phyloP scores from a whole-genome alignment of 169 alveolate species.

The Plasmodium knowlesi region DNA sequence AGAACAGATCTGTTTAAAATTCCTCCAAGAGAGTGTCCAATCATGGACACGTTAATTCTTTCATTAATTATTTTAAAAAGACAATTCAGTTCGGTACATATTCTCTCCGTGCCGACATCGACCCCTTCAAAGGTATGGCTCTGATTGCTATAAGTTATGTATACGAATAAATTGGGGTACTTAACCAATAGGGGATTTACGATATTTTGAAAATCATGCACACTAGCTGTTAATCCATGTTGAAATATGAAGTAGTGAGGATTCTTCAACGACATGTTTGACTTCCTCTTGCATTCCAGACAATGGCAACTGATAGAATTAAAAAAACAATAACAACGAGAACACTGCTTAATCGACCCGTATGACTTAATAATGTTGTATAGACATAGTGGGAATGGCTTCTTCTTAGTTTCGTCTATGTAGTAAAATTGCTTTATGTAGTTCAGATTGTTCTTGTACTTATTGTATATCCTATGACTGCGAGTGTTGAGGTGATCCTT shows the following conservation, averaged over 20 bases:
- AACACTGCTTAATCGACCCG: constrained; percentile 75
- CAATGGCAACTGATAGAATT: constrained; percentile 79
- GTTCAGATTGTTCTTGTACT: constrained; percentile 51
- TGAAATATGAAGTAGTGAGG: constrained; percentile 81
- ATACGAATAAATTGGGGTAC: constrained; percentile 79
- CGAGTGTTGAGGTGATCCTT: not conserved
- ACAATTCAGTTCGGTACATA: constrained; percentile 75
- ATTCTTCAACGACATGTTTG: constrained; percentile 53
- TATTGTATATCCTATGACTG: constrained; percentile 26
- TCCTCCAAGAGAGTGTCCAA: constrained; percentile 87
- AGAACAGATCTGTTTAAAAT: constrained; percentile 77
- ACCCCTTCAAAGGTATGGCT: constrained; percentile 83
- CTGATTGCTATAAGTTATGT: constrained; percentile 80
- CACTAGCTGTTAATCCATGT: constrained; percentile 85
- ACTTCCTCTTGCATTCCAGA: constrained; percentile 70
- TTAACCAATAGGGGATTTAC: constrained; percentile 68
- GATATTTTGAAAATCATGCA: constrained; percentile 76
- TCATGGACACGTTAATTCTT: constrained; percentile 77
- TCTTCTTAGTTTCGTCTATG: constrained; percentile 48
- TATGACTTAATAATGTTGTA: constrained; percentile 72
- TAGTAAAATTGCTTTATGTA: constrained; percentile 52
- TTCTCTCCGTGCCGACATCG: constrained; percentile 77
- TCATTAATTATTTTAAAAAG: constrained; percentile 77
- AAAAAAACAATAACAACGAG: constrained; percentile 80
- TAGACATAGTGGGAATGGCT: constrained; percentile 61